Conservation (phyloP, 2,329 filamentous ascomycete species). For the Trichoderma simmonsii region DNA sequence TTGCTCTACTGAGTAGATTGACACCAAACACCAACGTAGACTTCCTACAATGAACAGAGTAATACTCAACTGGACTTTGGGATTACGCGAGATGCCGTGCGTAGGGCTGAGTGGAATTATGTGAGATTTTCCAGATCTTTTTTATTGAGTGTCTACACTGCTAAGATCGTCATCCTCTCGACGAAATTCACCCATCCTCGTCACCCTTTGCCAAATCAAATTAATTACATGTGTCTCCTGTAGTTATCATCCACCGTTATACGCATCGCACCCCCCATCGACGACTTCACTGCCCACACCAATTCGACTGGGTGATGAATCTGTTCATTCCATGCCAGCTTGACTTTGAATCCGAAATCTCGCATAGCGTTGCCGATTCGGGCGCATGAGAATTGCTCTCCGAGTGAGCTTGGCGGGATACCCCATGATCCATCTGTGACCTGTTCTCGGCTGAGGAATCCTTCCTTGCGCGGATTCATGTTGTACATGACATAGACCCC, state of each 20-base stretch:
- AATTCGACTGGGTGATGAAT: constrained; percentile 2
- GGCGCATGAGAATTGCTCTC: constrained; percentile 7
- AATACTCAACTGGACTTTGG: too few relatives aligned
- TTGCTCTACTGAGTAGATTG: too few relatives aligned
- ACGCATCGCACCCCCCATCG: constrained; percentile 1
- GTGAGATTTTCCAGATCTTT: too few relatives aligned
- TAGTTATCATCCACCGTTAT: background rate
- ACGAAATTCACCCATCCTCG: too few relatives aligned
- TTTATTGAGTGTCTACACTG: background rate
- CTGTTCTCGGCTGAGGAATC: background rate
- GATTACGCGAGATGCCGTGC: too few relatives aligned
- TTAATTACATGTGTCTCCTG: too few relatives aligned
- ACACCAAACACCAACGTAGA: too few relatives aligned
- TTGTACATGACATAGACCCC: background rate
- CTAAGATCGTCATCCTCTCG: background rate
- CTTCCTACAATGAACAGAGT: too few relatives aligned
- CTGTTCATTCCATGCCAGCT: background rate
- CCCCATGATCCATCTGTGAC: background rate
- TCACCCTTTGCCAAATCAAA: too few relatives aligned
- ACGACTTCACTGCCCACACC: constrained; percentile 4
- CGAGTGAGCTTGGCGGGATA: background rate
- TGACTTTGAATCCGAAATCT: background rate
- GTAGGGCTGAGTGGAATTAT: too few relatives aligned
- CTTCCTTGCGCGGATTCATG: background rate
- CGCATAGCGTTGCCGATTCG: background rate